A percentile compares a stretch with the other conserved stretches of the same genome.
Evolutionary conservation across 140 eudicot species (phyloP).

Genomic region (Oenanthe javanica): DNA sequence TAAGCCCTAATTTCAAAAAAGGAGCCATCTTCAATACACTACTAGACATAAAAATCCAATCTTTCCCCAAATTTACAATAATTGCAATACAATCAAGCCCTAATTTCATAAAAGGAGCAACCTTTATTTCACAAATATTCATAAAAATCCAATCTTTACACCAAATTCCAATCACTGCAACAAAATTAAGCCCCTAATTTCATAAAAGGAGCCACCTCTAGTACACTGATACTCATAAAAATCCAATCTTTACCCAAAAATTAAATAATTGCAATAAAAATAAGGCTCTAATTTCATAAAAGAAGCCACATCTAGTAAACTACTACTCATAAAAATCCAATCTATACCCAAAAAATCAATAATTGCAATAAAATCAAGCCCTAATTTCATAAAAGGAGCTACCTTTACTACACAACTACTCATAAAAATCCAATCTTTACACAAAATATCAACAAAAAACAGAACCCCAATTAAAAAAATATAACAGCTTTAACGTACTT

Average conservation of each 20-base stretch:
- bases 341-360: too few species aligned
- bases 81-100: background rate
- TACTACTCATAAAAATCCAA: too few species aligned
- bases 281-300: too few species aligned
- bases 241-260: background rate
- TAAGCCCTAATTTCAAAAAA: background rate
- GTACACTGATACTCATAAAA: background rate
- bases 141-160: too few species aligned
- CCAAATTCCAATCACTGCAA: too few species aligned
- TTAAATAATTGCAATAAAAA: too few species aligned
- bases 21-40: too few species aligned
- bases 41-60: background rate
- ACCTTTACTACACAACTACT: background rate
- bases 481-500: slow-evolving; percentile 26
- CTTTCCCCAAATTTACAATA: background rate
- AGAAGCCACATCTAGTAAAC: too few species aligned
- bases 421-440: background rate
- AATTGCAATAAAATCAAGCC: background rate
- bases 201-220: background rate
- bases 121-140: background rate
- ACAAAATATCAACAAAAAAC: background rate
- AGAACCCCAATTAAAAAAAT: background rate
- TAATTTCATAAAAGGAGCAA: background rate
- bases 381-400: background rate
- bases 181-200: too few species aligned